A percentile compares a stretch with the other conserved stretches of the same genome.
Conservation (phyloP, 148 eudicot species). For the Suaeda aralocaspica region DNA sequence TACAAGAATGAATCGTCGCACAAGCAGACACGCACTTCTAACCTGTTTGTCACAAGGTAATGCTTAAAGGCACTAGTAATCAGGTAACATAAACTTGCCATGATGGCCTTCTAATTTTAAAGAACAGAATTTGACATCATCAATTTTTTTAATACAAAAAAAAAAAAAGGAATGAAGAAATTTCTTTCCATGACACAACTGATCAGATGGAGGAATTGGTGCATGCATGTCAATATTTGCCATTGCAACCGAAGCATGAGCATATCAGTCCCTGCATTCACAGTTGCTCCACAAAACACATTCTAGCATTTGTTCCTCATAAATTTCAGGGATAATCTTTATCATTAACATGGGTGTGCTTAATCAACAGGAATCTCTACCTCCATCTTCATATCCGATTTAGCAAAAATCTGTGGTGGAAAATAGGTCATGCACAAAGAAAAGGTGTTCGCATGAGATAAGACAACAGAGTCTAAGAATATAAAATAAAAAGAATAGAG, state of each 20-base stretch:
- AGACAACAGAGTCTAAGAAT: no score
- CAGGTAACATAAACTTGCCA: no score
- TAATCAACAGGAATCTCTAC: slow-evolving; percentile 42
- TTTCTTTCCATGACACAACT: neutral
- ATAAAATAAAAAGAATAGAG: neutral
- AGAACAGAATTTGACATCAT: neutral
- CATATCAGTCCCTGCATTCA: neutral
- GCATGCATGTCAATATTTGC: neutral
- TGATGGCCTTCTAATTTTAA: no score
- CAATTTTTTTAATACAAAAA: no score
- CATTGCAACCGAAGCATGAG: neutral
- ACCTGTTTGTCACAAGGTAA: no score
- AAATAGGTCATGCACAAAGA: neutral
- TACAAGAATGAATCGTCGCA: no score
- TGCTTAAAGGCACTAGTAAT: no score
- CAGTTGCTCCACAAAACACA: slow-evolving; percentile 17
- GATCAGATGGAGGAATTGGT: neutral
- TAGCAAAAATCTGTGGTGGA: slow-evolving; percentile 31
- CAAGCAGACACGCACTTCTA: no score
- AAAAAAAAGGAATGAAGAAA: neutral
- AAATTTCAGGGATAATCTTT: neutral
- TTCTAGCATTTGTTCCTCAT: slow-evolving; percentile 1
- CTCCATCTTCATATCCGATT: slow-evolving; percentile 41
- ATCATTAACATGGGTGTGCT: neutral
- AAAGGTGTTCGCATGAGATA: neutral